Evolutionary conservation across 1,284 basidiomycete genomes (phyloP).

Genomic region (Pholiota adiposa): DNA sequence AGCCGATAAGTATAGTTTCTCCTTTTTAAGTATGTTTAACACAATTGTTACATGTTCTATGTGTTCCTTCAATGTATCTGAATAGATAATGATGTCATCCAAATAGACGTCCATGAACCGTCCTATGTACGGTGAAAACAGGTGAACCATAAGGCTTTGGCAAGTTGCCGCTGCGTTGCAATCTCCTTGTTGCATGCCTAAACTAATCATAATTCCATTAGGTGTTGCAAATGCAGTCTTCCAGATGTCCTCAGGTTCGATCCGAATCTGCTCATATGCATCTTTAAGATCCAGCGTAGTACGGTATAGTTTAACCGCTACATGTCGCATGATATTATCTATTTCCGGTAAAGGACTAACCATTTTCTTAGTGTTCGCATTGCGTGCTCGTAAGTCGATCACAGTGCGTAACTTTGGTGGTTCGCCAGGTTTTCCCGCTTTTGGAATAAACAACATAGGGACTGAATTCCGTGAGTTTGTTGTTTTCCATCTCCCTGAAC

Average conservation of each 20-base stretch:
- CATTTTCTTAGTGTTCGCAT: too few species aligned
- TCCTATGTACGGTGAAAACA: slow-evolving; percentile 20
- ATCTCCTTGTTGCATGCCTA: slow-evolving; percentile 8
- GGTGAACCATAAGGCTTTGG: slow-evolving; percentile 11
- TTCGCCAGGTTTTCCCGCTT: too few species aligned
- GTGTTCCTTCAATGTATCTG: slow-evolving; percentile 35
- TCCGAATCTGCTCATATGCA: slow-evolving; percentile 30
- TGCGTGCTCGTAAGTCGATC: too few species aligned
- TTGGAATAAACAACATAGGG: too few species aligned
- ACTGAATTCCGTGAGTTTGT: too few species aligned
- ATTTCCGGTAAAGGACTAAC: slow-evolving; percentile 9
- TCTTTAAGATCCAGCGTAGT: slow-evolving; percentile 32
- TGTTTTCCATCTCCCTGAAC: too few species aligned
- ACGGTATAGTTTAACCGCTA: slow-evolving; percentile 17
- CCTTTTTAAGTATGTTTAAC: slow-evolving; percentile 25
- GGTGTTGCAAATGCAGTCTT: slow-evolving; percentile 30
- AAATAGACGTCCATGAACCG: slow-evolving; percentile 27
- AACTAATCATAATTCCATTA: slow-evolving; percentile 39
- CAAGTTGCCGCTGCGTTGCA: slow-evolving; percentile 12
- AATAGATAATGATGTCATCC: slow-evolving; percentile 41
- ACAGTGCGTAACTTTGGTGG: too few species aligned
- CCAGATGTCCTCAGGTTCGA: slow-evolving; percentile 34
- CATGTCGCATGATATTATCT: slow-evolving; percentile 1
- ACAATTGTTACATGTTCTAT: slow-evolving; percentile 31
- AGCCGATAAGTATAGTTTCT: slow-evolving; percentile 30